Evolutionary conservation across 2,329 filamentous ascomycete species (phyloP).

Genomic region (Pseudogymnoascus verrucosus): DNA sequence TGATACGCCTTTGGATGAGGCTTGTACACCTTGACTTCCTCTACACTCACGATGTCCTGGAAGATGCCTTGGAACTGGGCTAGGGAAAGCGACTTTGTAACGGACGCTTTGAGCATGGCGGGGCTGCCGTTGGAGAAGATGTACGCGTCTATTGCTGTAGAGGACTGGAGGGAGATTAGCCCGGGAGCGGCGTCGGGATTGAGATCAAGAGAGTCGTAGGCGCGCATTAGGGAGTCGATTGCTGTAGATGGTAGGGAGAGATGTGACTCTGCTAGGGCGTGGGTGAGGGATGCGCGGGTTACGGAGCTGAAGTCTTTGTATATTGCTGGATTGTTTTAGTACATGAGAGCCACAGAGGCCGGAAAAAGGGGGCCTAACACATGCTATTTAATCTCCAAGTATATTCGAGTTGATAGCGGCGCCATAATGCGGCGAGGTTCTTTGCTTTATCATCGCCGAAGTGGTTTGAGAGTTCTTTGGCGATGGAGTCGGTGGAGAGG

Average conservation of each 20-base stretch:
- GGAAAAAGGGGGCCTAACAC: constrained; percentile 39
- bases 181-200: constrained; percentile 56
- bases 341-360: constrained; percentile 6
- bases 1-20: constrained; percentile 40
- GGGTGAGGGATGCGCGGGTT: constrained; percentile 52
- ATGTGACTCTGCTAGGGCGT: constrained; percentile 53
- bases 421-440: constrained; percentile 52
- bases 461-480: constrained; percentile 46
- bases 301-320: constrained; percentile 57
- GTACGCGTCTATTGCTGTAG: constrained; percentile 41
- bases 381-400: constrained; percentile 71
- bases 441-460: constrained; percentile 51
- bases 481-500: constrained; percentile 63
- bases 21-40: constrained; percentile 55
- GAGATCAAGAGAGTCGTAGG: constrained; percentile 55
- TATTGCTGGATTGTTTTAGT: constrained; percentile 35
- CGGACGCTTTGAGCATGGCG: constrained; percentile 53
- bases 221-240: constrained; percentile 46
- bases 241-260: constrained; percentile 37
- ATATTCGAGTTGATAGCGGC: constrained; percentile 67
- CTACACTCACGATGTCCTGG: constrained; percentile 50
- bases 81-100: constrained; percentile 49
- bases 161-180: constrained; percentile 39
- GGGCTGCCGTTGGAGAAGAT: constrained; percentile 65
- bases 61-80: constrained; percentile 54